Base-by-base conservation (phyloP, 441 rosid species). In the Breynia disticha region DNA sequence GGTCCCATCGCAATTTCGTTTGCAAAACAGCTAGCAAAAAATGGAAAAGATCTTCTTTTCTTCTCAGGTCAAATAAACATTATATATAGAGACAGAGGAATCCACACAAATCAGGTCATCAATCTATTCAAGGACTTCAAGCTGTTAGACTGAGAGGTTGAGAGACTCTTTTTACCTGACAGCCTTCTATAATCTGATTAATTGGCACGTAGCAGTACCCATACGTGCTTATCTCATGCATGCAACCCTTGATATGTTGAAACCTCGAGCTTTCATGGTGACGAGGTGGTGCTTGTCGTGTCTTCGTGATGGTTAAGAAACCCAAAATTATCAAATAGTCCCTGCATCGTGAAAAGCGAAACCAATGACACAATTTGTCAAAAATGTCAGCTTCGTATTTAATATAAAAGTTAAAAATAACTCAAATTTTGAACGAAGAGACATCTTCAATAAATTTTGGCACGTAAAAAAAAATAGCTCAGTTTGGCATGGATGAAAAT, bases 281-380 rank as follows among this genome's bases (percentile, higher is more conserved):
- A 35, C 0, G 59, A 22, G 10, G 55, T 12, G 54, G 13, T 19
- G 59, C 53, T 59, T 50, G 38, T 56, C 61, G 50, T 52, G 35
- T 28, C 67, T 54, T 53, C 43, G 54, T 68, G 68, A 50, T 63
- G 67, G 50, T 60, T 64, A 7, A 67, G 74, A 65, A 87, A 85
- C 21, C 96, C 94, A 0, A 80, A 74, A 48, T 77, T 65, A 63
- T 72, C 61, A 51, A 79, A 78, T 63, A 85, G 64, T 19, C 89
- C 90, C 95, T 82, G 81, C 46, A 66, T 45, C 64, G 61, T 46
- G 54, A 38, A 60, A 57, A 54, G 22, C 16, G 67, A 47, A 54
- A 50, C 35, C n/a, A 9, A 28, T 28, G 35, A 9, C 35, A 28
- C 35, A 28, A 28, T 4, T 28, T 28, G 35, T 28, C 35, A 28